phyloP scores from a whole-genome alignment of 1,139 yeast species.

The Yamadazyma spencermartinsiae region DNA sequence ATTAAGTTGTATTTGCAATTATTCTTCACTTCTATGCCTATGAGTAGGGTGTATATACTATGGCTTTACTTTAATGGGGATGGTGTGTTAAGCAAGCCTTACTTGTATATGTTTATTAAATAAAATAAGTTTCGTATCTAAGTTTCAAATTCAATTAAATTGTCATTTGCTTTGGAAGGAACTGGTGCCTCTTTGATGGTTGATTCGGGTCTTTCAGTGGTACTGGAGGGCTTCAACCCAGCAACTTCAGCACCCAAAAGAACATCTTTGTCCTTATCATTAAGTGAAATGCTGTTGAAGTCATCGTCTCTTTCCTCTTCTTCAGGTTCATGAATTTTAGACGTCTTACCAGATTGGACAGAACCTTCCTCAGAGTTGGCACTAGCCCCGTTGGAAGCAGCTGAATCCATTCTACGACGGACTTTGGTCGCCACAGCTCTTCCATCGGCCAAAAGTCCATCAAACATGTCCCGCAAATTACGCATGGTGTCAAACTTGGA shows the following conservation, averaged over 20 bases:
- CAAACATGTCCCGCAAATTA: constrained; percentile 84
- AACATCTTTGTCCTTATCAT: constrained; percentile 48
- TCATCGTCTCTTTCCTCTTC: constrained; percentile 52
- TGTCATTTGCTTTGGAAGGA: constrained; percentile 9
- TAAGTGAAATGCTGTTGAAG: constrained; percentile 46
- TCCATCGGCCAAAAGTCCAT: constrained; percentile 89
- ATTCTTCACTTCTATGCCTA: background rate
- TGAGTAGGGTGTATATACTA: constrained; percentile 4
- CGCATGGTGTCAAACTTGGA: constrained; percentile 48
- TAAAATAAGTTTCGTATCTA: background rate
- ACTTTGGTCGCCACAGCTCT: constrained; percentile 87
- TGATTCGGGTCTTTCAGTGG: constrained; percentile 13
- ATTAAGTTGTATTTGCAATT: no score
- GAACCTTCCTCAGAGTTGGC: constrained; percentile 25
- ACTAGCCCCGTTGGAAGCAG: constrained; percentile 32
- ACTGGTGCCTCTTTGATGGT: background rate
- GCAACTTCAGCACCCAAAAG: constrained; percentile 47
- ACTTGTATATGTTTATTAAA: constrained; percentile 3
- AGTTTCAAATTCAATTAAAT: constrained; percentile 32
- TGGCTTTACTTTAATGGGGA: no score
- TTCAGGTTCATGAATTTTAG: constrained; percentile 23
- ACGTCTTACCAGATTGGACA: constrained; percentile 26
- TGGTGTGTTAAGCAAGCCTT: no score
- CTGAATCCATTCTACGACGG: constrained; percentile 79
- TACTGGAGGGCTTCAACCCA: constrained; percentile 22